A percentile compares a stretch with the other conserved stretches of the same genome.
Evolutionary conservation across 768 basidiomycete species (phyloP).

Genomic region (Megacollybia marginata): DNA sequence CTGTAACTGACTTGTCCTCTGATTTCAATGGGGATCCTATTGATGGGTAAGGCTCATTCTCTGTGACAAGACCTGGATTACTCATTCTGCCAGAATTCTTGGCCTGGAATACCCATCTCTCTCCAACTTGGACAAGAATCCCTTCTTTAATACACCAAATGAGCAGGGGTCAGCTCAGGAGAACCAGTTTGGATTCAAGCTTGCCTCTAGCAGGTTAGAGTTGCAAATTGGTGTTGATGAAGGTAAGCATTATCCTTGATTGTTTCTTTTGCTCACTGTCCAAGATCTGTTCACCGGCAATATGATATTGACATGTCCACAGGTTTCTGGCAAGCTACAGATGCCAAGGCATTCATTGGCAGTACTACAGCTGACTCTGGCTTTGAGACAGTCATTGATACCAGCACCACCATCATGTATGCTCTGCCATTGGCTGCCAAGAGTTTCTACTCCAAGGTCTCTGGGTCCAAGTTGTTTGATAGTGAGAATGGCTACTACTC

Average conservation of each 20-base stretch:
- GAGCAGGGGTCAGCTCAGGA: conserved; percentile 20
- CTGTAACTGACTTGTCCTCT: conserved; percentile 24
- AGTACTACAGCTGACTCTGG: conserved; percentile 2
- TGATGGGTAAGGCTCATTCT: conserved; percentile 8
- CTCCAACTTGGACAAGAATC: conserved; percentile 21
- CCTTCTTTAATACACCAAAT: conserved; percentile 35
- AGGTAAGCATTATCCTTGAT: too few species aligned
- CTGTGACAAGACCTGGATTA: conserved; percentile 3
- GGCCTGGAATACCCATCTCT: conserved; percentile 30
- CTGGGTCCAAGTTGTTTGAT: conserved; percentile 14
- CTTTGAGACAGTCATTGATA: conserved; percentile 24
- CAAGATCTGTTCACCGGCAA: conserved; percentile 32
- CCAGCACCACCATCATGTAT: conserved; percentile 28
- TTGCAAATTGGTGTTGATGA: conserved; percentile 46
- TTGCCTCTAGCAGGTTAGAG: conserved; percentile 33
- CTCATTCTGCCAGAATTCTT: conserved; percentile 8
- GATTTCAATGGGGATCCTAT: conserved; percentile 14
- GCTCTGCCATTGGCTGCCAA: conserved; percentile 17
- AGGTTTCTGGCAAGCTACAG: conserved; percentile 21
- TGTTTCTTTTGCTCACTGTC: too few species aligned
- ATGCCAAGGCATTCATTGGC: conserved; percentile 6
- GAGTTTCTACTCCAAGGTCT: conserved; percentile 16
- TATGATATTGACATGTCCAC: conserved; percentile 10
- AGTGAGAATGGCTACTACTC: conserved; percentile 13
- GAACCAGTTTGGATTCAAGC: conserved; percentile 36